Conservation (phyloP, 2,329 filamentous ascomycete species). For the Phialophora chinensis region DNA sequence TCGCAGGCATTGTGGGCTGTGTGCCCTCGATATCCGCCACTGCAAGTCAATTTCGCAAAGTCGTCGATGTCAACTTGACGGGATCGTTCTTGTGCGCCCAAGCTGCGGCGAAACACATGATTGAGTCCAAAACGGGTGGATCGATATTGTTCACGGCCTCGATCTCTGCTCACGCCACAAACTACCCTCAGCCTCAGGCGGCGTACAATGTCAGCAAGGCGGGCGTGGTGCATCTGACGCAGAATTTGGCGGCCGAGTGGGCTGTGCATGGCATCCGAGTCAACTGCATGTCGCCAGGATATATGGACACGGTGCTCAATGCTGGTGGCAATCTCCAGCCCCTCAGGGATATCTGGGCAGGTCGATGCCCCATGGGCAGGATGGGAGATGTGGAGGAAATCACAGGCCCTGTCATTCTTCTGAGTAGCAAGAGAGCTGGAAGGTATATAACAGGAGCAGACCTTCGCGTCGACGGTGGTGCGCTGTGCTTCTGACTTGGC, state of each 20-base stretch:
- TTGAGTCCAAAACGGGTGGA: slow-evolving; percentile 65
- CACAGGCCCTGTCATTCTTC: slow-evolving; percentile 65
- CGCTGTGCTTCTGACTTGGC: slow-evolving; percentile 37
- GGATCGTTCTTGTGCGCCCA: slow-evolving; percentile 74
- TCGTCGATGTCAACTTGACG: slow-evolving; percentile 74
- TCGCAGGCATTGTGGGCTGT: slow-evolving; percentile 72
- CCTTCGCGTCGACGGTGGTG: slow-evolving; percentile 67
- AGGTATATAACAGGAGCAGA: slow-evolving; percentile 73
- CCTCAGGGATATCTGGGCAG: slow-evolving; percentile 62
- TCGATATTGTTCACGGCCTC: slow-evolving; percentile 70
- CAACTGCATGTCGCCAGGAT: slow-evolving; percentile 74
- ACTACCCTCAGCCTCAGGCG: slow-evolving; percentile 66
- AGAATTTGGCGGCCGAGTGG: slow-evolving; percentile 75
- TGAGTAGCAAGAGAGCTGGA: slow-evolving; percentile 64
- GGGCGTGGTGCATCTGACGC: slow-evolving; percentile 67
- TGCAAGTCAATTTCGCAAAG: slow-evolving; percentile 64
- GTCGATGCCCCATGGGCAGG: slow-evolving; percentile 66
- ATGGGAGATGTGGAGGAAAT: slow-evolving; percentile 70
- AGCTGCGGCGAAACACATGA: slow-evolving; percentile 58
- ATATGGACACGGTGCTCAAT: slow-evolving; percentile 79
- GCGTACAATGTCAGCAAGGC: slow-evolving; percentile 77
- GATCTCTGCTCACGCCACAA: slow-evolving; percentile 62
- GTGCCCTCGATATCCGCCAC: slow-evolving; percentile 66
- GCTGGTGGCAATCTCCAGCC: slow-evolving; percentile 65
- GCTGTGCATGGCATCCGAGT: slow-evolving; percentile 71